Evolutionary conservation across 1,139 yeast species (phyloP).

Genomic region (Sugiyamaella japonica): DNA sequence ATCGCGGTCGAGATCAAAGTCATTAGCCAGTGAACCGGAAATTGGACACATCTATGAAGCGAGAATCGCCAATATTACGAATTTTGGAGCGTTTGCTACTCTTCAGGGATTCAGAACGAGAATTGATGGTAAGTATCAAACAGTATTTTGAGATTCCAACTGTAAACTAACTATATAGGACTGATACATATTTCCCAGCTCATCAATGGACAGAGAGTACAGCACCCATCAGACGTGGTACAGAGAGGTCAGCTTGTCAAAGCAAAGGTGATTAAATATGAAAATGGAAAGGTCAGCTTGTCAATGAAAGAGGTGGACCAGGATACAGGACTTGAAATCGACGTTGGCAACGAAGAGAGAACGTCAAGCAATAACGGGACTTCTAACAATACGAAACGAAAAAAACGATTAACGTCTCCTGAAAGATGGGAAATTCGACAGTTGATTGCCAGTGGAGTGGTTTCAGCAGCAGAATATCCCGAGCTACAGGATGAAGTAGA

Average conservation of each 20-base stretch:
- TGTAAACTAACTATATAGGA: constrained; percentile 22
- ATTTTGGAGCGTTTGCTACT: constrained; percentile 78
- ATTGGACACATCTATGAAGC: constrained; percentile 59
- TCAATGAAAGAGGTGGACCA: constrained; percentile 81
- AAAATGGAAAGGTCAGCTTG: constrained; percentile 53
- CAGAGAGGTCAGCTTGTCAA: constrained; percentile 60
- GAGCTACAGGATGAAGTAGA: constrained; percentile 46
- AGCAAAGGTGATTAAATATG: constrained; percentile 57
- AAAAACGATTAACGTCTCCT: constrained; percentile 69
- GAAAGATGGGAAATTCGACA: constrained; percentile 92
- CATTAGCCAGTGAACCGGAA: constrained; percentile 34
- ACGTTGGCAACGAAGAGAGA: background rate
- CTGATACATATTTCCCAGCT: constrained; percentile 78
- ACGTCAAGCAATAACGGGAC: constrained; percentile 15
- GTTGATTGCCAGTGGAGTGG: constrained; percentile 75
- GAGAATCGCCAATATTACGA: constrained; percentile 55
- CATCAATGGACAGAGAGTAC: constrained; percentile 48
- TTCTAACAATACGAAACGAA: constrained; percentile 16
- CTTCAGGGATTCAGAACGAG: constrained; percentile 44
- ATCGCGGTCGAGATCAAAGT: constrained; percentile 16
- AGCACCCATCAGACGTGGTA: constrained; percentile 61
- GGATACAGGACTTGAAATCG: constrained; percentile 49
- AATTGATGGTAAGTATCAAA: constrained; percentile 48
- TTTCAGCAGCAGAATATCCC: constrained; percentile 68
- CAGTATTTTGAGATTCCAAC: background rate